These are phyloP conservation scores for Catunica adiposa DNA, from an alignment of 2,329 filamentous ascomycete species.

Conservation along the genomic window DNA sequence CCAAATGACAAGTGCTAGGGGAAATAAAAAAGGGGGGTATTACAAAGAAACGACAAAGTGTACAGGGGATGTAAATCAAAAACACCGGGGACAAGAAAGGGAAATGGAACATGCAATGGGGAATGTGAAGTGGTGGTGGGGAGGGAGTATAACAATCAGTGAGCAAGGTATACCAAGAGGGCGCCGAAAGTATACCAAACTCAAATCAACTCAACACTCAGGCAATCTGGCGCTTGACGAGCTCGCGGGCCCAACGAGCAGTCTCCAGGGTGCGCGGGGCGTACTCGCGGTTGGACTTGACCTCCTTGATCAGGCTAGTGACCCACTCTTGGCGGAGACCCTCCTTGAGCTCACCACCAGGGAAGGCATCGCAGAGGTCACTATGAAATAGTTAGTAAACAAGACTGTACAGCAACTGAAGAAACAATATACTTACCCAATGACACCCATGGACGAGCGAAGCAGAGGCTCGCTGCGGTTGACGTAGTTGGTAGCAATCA, in stretches of 20 bases:
- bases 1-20: slow-evolving; percentile 10
- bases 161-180: slow-evolving; percentile 5
- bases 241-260: slow-evolving; percentile 90
- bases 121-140: not conserved
- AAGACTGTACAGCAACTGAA: slow-evolving; percentile 7
- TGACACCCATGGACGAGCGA: slow-evolving; percentile 89
- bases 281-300: slow-evolving; percentile 77
- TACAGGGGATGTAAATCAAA: slow-evolving; percentile 12
- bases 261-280: slow-evolving; percentile 75
- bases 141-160: slow-evolving; percentile 1
- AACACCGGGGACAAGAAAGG: slow-evolving; percentile 12
- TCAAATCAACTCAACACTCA: not conserved
- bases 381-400: slow-evolving; percentile 34
- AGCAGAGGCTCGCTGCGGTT: slow-evolving; percentile 86
- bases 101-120: slow-evolving; percentile 5
- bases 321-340: slow-evolving; percentile 88
- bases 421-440: slow-evolving; percentile 49
- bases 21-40: slow-evolving; percentile 10
- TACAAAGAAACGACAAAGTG: slow-evolving; percentile 15
- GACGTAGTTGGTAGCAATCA: slow-evolving; percentile 54
- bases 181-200: not conserved
- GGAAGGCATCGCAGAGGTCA: slow-evolving; percentile 87
- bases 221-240: slow-evolving; percentile 74
- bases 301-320: slow-evolving; percentile 77
- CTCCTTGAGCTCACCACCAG: slow-evolving; percentile 67